Evolutionary conservation across 768 basidiomycete species (phyloP).

Genomic region (Candolleomyces eurysporus): DNA sequence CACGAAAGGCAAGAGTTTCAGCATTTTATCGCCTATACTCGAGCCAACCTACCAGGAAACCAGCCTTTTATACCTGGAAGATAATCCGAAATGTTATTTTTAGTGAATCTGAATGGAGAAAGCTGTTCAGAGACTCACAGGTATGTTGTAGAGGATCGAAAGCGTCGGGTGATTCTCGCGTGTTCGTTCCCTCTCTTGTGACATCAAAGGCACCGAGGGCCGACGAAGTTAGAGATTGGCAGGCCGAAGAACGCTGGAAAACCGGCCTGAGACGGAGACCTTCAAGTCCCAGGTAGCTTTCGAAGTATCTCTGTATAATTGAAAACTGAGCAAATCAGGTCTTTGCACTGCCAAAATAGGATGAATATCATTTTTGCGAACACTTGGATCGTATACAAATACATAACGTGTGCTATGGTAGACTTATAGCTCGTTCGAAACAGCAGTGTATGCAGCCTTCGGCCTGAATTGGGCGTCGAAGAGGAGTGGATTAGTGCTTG

Average conservation of each 20-base stretch:
- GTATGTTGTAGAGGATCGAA: background rate
- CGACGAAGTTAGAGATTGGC: background rate
- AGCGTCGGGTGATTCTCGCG: slow-evolving; percentile 4
- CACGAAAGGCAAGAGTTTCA: slow-evolving; percentile 9
- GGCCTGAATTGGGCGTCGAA: slow-evolving; percentile 23
- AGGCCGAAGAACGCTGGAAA: background rate
- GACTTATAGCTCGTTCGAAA: background rate
- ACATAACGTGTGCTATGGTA: background rate
- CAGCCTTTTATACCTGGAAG: background rate
- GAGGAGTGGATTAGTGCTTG: slow-evolving; percentile 19
- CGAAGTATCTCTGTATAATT: background rate
- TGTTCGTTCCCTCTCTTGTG: background rate
- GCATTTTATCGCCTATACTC: background rate
- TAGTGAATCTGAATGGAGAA: background rate
- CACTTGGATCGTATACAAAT: background rate
- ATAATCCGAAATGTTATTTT: slow-evolving; percentile 1
- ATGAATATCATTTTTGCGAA: background rate
- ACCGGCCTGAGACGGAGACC: background rate
- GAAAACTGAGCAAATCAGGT: background rate
- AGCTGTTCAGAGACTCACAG: background rate
- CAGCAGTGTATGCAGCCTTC: slow-evolving; percentile 25
- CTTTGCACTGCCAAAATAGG: background rate
- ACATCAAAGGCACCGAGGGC: background rate
- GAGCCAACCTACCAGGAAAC: background rate
- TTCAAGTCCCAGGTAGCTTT: background rate